Evolutionary conservation across 306 rosid species (phyloP).

Genomic region (Dryas drummondii): DNA sequence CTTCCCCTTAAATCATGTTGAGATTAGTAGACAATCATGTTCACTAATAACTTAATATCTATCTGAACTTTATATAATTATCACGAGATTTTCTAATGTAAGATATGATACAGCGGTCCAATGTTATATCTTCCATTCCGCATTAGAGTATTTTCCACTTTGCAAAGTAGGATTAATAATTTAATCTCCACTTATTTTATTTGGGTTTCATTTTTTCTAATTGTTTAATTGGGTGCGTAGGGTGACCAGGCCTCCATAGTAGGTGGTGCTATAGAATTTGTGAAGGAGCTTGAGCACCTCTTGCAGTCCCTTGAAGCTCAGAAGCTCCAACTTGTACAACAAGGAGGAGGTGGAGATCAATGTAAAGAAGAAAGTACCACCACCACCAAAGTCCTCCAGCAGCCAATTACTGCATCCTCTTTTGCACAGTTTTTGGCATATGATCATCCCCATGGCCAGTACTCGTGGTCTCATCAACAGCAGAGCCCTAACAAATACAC

Average conservation of each 20-base stretch:
- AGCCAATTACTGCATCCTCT: constrained; percentile 32
- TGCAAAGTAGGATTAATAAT: background rate
- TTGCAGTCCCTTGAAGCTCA: constrained; percentile 72
- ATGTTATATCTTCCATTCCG: no score
- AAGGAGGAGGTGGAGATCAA: constrained; percentile 28
- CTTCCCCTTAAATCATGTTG: background rate
- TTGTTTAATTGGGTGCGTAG: constrained; percentile 30
- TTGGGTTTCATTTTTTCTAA: background rate
- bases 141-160: background rate
- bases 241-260: constrained; percentile 97
- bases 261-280: constrained; percentile 93
- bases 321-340: constrained; percentile 55
- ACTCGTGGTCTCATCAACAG: constrained; percentile 46
- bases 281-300: constrained; percentile 77
- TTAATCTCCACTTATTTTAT: background rate
- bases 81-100: no score
- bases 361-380: constrained; percentile 10
- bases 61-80: no score
- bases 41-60: no score
- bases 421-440: constrained; percentile 58
- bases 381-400: constrained; percentile 20
- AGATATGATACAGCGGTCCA: no score
- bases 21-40: no score
- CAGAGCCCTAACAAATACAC: constrained; percentile 54
- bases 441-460: constrained; percentile 27